These are phyloP conservation scores for Boletus albobrunnescens DNA, from an alignment of 1,284 basidiomycete genomes.

Conservation along the genomic window DNA sequence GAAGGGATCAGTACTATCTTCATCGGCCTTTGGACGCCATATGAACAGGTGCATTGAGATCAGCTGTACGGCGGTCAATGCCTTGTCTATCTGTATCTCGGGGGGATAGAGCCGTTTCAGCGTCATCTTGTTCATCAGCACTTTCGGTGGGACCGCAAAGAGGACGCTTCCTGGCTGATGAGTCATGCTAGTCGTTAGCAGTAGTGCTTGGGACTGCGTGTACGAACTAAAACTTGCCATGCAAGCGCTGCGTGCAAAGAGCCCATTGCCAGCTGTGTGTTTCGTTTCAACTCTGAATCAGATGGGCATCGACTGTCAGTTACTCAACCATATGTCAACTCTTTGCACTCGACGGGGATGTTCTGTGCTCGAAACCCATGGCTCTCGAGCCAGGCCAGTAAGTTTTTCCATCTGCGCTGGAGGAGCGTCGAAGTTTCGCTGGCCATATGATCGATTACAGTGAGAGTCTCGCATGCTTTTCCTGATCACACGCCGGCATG, in stretches of 20 bases:
- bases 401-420: conserved; percentile 41
- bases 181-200: too few relatives aligned
- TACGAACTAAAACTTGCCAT: conserved; percentile 34
- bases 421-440: conserved; percentile 2
- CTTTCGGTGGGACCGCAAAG: conserved; percentile 64
- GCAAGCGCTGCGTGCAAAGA: conserved; percentile 53
- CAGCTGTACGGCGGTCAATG: conserved; percentile 54
- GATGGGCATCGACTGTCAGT: background rate
- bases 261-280: conserved; percentile 61
- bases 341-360: conserved; percentile 46
- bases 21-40: conserved; percentile 39
- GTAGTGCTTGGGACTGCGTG: background rate
- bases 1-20: conserved; percentile 48
- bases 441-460: conserved; percentile 6
- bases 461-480: background rate
- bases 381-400: conserved; percentile 53
- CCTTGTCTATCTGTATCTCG: conserved; percentile 15
- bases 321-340: conserved; percentile 38
- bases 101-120: conserved; percentile 52
- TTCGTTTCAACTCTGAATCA: conserved; percentile 7
- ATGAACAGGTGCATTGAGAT: conserved; percentile 63
- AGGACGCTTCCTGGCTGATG: conserved; percentile 51
- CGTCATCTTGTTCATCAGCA: conserved; percentile 68
- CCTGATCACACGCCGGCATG: background rate
- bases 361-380: conserved; percentile 48